Percentiles rank a stretch among this genome's conserved stretches.
Conservation (phyloP, 2,329 filamentous ascomycete genomes). For the Hypoxylon sp. region DNA sequence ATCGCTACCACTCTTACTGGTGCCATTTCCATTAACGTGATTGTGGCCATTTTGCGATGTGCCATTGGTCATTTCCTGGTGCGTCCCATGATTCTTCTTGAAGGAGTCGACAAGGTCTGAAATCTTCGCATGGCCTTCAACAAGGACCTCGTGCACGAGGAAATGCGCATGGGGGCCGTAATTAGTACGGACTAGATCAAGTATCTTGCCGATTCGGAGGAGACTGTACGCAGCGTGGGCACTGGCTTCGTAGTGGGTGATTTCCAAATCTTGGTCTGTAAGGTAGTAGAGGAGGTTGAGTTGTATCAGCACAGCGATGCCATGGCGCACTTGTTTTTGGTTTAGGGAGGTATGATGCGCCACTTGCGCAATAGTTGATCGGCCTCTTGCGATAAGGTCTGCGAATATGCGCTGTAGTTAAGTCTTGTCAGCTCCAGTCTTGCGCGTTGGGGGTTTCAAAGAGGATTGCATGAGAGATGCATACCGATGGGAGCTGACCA, state of each 20-base stretch:
- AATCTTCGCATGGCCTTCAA: slow-evolving; percentile 79
- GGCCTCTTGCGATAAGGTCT: slow-evolving; percentile 79
- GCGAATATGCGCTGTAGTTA: slow-evolving; percentile 79
- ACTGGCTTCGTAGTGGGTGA: slow-evolving; percentile 86
- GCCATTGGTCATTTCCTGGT: slow-evolving; percentile 39
- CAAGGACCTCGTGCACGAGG: slow-evolving; percentile 77
- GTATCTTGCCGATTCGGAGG: slow-evolving; percentile 80
- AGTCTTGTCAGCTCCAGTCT: slow-evolving; percentile 28
- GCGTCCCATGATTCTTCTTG: slow-evolving; percentile 48
- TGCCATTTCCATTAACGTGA: slow-evolving; percentile 46
- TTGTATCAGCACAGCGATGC: slow-evolving; percentile 84
- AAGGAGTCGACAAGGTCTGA: slow-evolving; percentile 74
- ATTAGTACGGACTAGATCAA: slow-evolving; percentile 76
- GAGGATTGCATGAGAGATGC: slow-evolving; percentile 46
- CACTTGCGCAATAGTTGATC: slow-evolving; percentile 75
- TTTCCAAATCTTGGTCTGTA: slow-evolving; percentile 66
- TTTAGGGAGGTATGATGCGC: slow-evolving; percentile 76
- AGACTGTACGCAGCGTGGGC: slow-evolving; percentile 81
- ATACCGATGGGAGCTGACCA: slow-evolving; percentile 90
- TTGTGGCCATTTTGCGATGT: slow-evolving; percentile 41
- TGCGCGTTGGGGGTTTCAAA: not conserved
- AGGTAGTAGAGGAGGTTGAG: slow-evolving; percentile 85
- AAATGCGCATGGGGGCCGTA: slow-evolving; percentile 79
- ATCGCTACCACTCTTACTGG: slow-evolving; percentile 34
- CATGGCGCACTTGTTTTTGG: slow-evolving; percentile 79